These are phyloP conservation scores for Cenchrus fungigraminus DNA, from an alignment of 176 grass and related monocot genomes.

Conservation along the genomic window DNA sequence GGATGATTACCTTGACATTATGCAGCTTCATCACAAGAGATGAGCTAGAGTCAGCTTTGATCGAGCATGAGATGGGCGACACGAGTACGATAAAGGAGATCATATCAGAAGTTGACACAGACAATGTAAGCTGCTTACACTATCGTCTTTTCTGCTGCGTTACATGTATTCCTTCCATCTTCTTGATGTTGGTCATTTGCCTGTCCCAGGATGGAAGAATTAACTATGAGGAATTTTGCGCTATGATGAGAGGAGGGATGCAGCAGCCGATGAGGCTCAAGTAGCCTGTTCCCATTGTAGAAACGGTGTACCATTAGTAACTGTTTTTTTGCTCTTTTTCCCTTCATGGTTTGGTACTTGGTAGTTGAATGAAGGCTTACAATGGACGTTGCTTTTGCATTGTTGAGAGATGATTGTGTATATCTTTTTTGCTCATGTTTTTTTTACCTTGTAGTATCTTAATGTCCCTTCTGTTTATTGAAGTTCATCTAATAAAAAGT, in stretches of 20 bases:
- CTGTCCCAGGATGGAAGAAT: conserved; percentile 87
- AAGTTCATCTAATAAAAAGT: conserved; percentile 48
- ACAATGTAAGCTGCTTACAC: conserved; percentile 67
- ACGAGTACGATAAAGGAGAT: conserved; percentile 85
- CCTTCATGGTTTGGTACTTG: conserved; percentile 22
- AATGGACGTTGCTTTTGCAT: conserved; percentile 29
- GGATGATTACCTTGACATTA: conserved; percentile 25
- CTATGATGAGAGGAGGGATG: conserved; percentile 96
- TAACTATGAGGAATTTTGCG: conserved; percentile 94
- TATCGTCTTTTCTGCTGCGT: not conserved
- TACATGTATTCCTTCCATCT: conserved; percentile 6
- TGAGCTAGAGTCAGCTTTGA: conserved; percentile 89
- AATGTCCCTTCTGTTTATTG: conserved; percentile 25
- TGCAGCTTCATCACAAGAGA: conserved; percentile 95
- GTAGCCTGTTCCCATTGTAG: conserved; percentile 47
- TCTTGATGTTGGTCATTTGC: conserved; percentile 33
- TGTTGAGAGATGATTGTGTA: conserved; percentile 57
- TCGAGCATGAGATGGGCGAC: conserved; percentile 94
- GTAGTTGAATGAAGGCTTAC: conserved; percentile 38
- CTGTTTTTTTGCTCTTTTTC: conserved; percentile 34
- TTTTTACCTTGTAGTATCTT: conserved; percentile 32
- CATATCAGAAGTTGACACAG: conserved; percentile 93
- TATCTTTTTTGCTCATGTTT: conserved; percentile 45
- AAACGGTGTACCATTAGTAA: conserved; percentile 38
- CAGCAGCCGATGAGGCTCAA: conserved; percentile 84